Evolutionary conservation across 148 eudicot genomes (phyloP).

Genomic region (Selenicereus undatus): DNA sequence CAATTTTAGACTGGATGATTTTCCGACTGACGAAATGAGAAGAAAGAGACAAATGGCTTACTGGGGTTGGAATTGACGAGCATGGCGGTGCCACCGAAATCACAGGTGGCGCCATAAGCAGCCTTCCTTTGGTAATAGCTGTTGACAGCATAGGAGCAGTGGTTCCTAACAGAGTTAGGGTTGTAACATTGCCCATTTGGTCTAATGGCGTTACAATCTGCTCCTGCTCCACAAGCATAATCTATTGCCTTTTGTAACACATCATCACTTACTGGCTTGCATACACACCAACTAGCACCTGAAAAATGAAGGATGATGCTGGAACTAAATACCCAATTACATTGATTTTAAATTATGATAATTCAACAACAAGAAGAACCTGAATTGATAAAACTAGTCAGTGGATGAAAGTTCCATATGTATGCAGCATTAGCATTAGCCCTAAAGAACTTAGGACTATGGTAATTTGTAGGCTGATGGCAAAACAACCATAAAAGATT

Average conservation of each 20-base stretch:
- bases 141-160: conserved; percentile 81
- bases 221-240: conserved; percentile 91
- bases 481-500: no score
- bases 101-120: conserved; percentile 55
- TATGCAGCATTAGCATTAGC: no score
- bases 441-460: no score
- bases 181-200: conserved; percentile 61
- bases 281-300: conserved; percentile 73
- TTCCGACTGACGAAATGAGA: not conserved
- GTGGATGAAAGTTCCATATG: no score
- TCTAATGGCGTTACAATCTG: conserved; percentile 60
- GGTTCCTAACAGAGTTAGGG: conserved; percentile 54
- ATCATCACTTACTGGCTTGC: conserved; percentile 52
- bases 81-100: conserved; percentile 59
- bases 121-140: conserved; percentile 73
- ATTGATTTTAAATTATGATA: not conserved
- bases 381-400: no score
- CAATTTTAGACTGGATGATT: not conserved
- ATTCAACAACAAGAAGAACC: not conserved
- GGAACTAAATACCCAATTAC: not conserved
- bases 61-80: conserved; percentile 59
- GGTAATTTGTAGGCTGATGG: no score
- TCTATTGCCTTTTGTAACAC: conserved; percentile 63
- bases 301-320: not conserved
- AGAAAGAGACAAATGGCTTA: conserved; percentile 28